Conservation (phyloP, 164 flowering plant genomes). For the Pachysandra terminalis region DNA sequence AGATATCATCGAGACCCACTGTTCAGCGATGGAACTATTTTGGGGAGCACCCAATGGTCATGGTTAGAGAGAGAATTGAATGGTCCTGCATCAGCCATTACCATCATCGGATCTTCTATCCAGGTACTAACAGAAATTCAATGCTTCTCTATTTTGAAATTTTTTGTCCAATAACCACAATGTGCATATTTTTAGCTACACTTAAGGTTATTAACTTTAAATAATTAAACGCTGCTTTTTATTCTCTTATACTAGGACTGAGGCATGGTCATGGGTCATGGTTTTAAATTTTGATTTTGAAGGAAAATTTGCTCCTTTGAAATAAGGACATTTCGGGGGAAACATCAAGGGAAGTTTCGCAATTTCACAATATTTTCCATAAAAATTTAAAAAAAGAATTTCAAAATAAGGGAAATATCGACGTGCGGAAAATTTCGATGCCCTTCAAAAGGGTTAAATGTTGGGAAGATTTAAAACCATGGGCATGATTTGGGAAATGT, state of each 20-base stretch:
- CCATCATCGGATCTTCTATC: conserved; percentile 69
- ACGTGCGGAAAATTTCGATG: too few species aligned
- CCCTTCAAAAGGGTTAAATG: too few species aligned
- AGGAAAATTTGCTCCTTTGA: too few species aligned
- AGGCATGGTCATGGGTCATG: too few species aligned
- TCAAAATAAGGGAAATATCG: too few species aligned
- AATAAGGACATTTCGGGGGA: too few species aligned
- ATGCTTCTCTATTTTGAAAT: background rate
- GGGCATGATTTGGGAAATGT: too few species aligned
- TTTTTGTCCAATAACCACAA: background rate
- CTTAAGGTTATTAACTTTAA: background rate
- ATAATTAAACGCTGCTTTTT: background rate
- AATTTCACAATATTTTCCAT: too few species aligned
- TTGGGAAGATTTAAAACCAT: too few species aligned
- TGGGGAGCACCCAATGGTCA: conserved; percentile 63
- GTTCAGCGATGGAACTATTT: conserved; percentile 57
- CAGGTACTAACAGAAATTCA: conserved; percentile 39
- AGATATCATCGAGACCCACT: conserved; percentile 76
- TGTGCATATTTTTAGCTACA: background rate
- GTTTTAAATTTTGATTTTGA: too few species aligned
- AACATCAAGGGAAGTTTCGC: too few species aligned
- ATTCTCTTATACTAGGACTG: background rate
- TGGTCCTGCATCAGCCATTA: conserved; percentile 49
- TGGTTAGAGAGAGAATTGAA: conserved; percentile 69
- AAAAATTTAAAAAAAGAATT: too few species aligned